Percentiles rank a stretch among this genome's conserved stretches.
Evolutionary conservation across 2,329 filamentous ascomycete species (phyloP).

Genomic region (Diplodia sapinea): DNA sequence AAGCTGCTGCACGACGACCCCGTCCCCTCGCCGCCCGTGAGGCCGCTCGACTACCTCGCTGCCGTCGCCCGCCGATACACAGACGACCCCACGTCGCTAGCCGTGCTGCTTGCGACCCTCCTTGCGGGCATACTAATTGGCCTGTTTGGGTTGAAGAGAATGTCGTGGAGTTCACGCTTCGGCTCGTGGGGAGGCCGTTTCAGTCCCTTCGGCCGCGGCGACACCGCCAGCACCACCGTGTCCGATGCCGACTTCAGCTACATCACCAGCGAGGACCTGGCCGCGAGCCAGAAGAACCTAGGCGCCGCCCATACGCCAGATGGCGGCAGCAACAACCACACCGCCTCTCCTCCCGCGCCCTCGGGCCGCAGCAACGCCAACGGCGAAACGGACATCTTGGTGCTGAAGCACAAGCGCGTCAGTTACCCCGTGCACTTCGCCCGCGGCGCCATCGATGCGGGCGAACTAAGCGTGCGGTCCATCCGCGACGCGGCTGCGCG

Average conservation of each 20-base stretch:
- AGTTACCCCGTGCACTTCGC: conserved; percentile 75
- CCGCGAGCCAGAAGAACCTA: conserved; percentile 42
- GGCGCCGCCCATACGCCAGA: conserved; percentile 34
- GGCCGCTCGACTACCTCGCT: conserved; percentile 8
- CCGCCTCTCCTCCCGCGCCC: conserved; percentile 32
- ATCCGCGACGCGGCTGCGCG: conserved; percentile 71
- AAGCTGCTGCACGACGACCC: conserved; percentile 41
- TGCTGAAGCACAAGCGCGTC: conserved; percentile 70
- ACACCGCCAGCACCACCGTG: conserved; percentile 57
- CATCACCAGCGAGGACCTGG: conserved; percentile 78
- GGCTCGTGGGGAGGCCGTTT: conserved; percentile 54
- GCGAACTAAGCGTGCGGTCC: conserved; percentile 70
- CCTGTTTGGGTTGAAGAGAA: conserved; percentile 46
- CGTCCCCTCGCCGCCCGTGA: conserved; percentile 43
- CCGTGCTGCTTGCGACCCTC: conserved; percentile 37
- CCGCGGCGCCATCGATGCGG: conserved; percentile 75
- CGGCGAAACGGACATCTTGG: conserved; percentile 69
- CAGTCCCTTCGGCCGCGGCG: conserved; percentile 54
- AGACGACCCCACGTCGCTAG: conserved; percentile 22
- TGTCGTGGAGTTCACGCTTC: conserved; percentile 56
- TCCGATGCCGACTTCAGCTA: conserved; percentile 81
- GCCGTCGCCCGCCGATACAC: conserved; percentile 16
- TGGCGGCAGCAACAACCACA: conserved; percentile 33
- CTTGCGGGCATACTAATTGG: conserved; percentile 47
- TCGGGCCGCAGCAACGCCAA: conserved; percentile 23